A percentile compares a stretch with the other conserved stretches of the same genome.
Evolutionary conservation across 2,329 filamentous ascomycete genomes (phyloP).

Genomic region (Paecilomyces dactylethromorphus): DNA sequence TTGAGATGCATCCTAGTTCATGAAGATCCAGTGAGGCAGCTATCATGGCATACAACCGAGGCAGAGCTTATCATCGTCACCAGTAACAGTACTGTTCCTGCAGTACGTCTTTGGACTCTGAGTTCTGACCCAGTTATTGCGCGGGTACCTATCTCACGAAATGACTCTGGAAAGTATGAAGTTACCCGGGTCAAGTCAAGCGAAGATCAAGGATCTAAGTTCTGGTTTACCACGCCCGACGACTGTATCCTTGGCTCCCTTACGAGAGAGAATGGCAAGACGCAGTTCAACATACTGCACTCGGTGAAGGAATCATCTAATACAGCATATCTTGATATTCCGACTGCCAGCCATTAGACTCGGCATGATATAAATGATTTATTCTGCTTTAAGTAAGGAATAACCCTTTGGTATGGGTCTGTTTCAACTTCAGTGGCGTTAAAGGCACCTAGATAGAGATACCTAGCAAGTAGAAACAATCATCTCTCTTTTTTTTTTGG

Average conservation of each 20-base stretch:
- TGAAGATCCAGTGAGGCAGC: constrained; percentile 33
- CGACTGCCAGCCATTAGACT: neutral
- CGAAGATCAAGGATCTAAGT: constrained; percentile 14
- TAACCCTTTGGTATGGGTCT: neutral
- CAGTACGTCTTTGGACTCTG: constrained; percentile 28
- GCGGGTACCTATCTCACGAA: constrained; percentile 22
- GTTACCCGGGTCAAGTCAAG: constrained; percentile 22
- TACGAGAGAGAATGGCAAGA: constrained; percentile 11
- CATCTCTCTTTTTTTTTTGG: neutral
- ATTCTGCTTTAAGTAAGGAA: neutral
- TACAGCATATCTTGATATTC: neutral
- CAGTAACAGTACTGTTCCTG: constrained; percentile 23
- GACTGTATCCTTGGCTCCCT: constrained; percentile 28
- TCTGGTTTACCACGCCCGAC: constrained; percentile 31
- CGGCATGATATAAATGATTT: neutral
- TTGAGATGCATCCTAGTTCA: constrained; percentile 35
- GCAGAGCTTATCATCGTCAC: constrained; percentile 33
- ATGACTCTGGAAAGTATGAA: constrained; percentile 29
- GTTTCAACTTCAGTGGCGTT: neutral
- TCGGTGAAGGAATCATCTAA: constrained; percentile 15
- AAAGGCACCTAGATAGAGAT: neutral
- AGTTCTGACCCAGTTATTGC: constrained; percentile 21
- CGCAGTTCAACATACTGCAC: constrained; percentile 22
- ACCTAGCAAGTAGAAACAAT: neutral
- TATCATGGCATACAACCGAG: constrained; percentile 33